These are phyloP conservation scores for Scheffersomyces quercinus DNA, from an alignment of 1,139 yeast genomes.

Conservation along the genomic window DNA sequence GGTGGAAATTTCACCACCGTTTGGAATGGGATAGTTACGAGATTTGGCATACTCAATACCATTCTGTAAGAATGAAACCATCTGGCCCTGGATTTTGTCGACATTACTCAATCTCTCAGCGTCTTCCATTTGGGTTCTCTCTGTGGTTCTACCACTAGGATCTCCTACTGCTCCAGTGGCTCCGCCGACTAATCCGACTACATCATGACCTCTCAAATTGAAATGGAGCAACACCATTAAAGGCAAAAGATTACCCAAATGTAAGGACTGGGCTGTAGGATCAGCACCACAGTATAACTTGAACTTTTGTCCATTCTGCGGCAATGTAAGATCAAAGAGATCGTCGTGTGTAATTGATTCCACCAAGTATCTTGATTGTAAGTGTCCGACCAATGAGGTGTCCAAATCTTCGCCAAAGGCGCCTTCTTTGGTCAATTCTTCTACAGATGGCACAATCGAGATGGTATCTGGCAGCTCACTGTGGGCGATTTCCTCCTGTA, in stretches of 20 bases:
- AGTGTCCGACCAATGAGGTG: conserved; percentile 44
- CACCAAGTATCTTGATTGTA: conserved; percentile 47
- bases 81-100: conserved; percentile 57
- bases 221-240: conserved; percentile 83
- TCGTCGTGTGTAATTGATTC: conserved; percentile 52
- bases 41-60: conserved; percentile 65
- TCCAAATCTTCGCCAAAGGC: conserved; percentile 31
- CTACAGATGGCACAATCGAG: conserved; percentile 40
- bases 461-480: conserved; percentile 23
- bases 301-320: conserved; percentile 33
- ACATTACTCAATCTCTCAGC: conserved; percentile 60
- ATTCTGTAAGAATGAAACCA: conserved; percentile 56
- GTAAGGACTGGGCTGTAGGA: conserved; percentile 89
- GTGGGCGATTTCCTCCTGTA: too few relatives aligned
- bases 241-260: conserved; percentile 88
- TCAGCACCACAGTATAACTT: conserved; percentile 93
- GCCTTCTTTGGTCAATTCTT: conserved; percentile 23
- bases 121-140: conserved; percentile 59
- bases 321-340: conserved; percentile 38
- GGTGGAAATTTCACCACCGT: conserved; percentile 40
- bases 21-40: conserved; percentile 47
- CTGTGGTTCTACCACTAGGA: conserved; percentile 88
- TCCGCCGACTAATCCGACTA: conserved; percentile 89
- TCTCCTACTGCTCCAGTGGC: conserved; percentile 98
- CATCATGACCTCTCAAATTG: conserved; percentile 77